Conservation (phyloP, 768 basidiomycete genomes). For the Lactifluus rugatus region DNA sequence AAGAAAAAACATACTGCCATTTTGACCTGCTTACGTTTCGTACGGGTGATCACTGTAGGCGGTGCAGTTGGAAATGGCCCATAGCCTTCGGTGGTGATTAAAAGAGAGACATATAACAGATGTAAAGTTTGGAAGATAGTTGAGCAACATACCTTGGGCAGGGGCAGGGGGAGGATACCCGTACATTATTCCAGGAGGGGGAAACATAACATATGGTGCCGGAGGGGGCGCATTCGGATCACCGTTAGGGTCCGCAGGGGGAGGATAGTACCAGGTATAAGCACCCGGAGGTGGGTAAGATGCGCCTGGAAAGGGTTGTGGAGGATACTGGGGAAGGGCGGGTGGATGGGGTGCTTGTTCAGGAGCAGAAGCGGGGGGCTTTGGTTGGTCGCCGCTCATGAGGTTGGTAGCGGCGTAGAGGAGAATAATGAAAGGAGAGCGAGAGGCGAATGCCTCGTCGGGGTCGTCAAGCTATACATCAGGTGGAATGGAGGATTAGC, state of each 20-base stretch:
- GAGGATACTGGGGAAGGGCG: constrained; percentile 15
- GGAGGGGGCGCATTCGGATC: constrained; percentile 15
- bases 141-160: constrained; percentile 10
- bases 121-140: not conserved
- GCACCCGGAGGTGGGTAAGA: constrained; percentile 16
- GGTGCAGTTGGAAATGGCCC: constrained; percentile 21
- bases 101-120: not conserved
- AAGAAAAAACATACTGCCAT: constrained; percentile 39
- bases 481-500: not conserved
- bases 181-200: constrained; percentile 20
- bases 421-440: not conserved
- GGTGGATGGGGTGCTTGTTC: constrained; percentile 13
- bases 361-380: constrained; percentile 2
- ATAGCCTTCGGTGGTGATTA: constrained; percentile 9
- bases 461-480: not conserved
- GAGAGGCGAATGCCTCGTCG: not conserved
- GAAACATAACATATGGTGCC: constrained; percentile 16
- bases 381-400: constrained; percentile 20
- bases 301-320: constrained; percentile 10
- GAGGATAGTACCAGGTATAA: constrained; percentile 20
- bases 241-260: constrained; percentile 15
- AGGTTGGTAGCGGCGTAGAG: not conserved
- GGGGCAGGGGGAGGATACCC: constrained; percentile 22
- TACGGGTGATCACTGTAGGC: constrained; percentile 24
- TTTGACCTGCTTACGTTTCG: constrained; percentile 49